Evolutionary conservation across 1,139 yeast species (phyloP).

Genomic region (Geotrichum candidum): DNA sequence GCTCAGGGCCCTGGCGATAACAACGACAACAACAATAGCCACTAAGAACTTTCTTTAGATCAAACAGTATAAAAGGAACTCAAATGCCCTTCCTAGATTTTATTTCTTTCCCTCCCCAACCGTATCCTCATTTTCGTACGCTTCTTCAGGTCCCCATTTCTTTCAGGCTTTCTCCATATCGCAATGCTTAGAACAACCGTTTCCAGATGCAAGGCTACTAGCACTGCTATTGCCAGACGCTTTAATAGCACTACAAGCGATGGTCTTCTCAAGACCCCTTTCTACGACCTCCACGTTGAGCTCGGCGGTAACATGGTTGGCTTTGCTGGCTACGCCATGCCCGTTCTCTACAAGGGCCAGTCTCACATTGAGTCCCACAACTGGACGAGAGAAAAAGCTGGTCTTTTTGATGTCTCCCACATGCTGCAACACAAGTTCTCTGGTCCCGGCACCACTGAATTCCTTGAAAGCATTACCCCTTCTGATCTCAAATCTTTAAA

Average conservation of each 20-base stretch:
- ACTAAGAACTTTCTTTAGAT: background rate
- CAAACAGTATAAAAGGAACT: conserved; percentile 4
- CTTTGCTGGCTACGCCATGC: conserved; percentile 94
- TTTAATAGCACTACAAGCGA: conserved; percentile 15
- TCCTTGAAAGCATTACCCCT: conserved; percentile 78
- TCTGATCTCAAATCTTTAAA: conserved; percentile 59
- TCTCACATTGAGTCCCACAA: conserved; percentile 87
- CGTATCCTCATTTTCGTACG: conserved; percentile 9
- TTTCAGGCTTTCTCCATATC: background rate
- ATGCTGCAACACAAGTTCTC: conserved; percentile 82
- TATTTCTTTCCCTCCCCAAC: conserved; percentile 13
- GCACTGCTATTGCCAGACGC: conserved; percentile 5
- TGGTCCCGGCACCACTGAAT: conserved; percentile 63
- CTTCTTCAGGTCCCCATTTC: background rate
- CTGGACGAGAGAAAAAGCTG: conserved; percentile 86
- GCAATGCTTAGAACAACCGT: conserved; percentile 9
- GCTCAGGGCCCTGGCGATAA: background rate
- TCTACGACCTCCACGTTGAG: conserved; percentile 70
- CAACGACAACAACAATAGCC: background rate
- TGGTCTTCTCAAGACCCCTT: conserved; percentile 56
- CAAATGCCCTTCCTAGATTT: background rate
- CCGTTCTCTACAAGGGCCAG: conserved; percentile 76
- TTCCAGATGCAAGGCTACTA: conserved; percentile 3
- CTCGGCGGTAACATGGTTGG: conserved; percentile 89
- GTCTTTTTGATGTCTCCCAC: conserved; percentile 92